Evolutionary conservation across 805 yeast species (phyloP).

Genomic region (Pichia heedii): DNA sequence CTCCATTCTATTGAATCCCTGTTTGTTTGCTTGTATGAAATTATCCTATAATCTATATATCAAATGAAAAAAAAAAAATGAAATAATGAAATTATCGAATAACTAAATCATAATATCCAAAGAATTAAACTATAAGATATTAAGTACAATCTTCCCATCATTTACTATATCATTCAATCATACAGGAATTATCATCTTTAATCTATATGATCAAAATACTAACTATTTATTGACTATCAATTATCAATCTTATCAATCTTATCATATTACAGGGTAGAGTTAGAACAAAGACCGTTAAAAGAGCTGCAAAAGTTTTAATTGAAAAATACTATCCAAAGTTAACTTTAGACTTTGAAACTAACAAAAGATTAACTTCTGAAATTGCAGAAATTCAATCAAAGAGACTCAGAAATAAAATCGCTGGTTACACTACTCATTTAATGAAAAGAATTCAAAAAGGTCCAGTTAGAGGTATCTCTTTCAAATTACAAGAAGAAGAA

Average conservation of each 20-base stretch:
- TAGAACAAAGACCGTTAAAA: constrained; percentile 99
- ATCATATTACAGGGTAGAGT: constrained; percentile 80
- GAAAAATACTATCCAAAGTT: constrained; percentile 99
- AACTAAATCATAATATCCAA: too few species aligned
- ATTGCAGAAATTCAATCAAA: constrained; percentile 98
- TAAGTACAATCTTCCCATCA: too few species aligned
- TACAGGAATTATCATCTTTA: too few species aligned
- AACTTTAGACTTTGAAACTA: constrained; percentile 98
- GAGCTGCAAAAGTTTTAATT: constrained; percentile 99
- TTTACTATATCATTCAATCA: too few species aligned
- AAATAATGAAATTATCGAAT: too few species aligned
- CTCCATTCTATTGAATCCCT: neutral
- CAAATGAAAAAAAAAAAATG: too few species aligned
- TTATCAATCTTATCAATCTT: neutral
- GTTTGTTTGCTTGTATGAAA: too few species aligned
- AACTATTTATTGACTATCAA: constrained; percentile 3
- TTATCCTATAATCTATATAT: too few species aligned
- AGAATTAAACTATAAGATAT: too few species aligned
- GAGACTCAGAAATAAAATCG: constrained; percentile 99
- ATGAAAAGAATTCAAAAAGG: constrained; percentile 99
- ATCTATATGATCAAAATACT: too few species aligned
- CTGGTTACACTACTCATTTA: constrained; percentile 99
- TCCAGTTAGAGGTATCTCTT: constrained; percentile 99
- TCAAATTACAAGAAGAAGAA: constrained; percentile 99
- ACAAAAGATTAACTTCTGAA: constrained; percentile 98